Base-by-base conservation (phyloP, 2,329 filamentous ascomycete genomes). In the Claviceps purpurea region DNA sequence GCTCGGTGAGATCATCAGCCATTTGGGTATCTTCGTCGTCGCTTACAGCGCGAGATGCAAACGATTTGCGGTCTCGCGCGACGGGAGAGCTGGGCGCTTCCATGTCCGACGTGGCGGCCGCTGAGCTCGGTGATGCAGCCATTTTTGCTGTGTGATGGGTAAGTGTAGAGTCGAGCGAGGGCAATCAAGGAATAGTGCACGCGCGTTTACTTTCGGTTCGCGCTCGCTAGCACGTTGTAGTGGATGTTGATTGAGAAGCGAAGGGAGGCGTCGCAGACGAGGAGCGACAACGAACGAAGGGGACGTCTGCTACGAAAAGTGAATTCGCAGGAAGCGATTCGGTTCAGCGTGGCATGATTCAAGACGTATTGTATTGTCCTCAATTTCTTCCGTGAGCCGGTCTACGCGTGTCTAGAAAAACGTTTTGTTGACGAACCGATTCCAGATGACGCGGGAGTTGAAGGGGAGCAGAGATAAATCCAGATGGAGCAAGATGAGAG, bases 21-120 rank as follows among this genome's bases (percentile, higher is more conserved):
- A 71, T 70, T 24, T 62, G 65, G 11, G 67, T 66, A 57, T 74
- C 72, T 39, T 76, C 74, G 55, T 76, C 73, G 48, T 76, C 74
- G 52, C 69, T 70, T 54, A 60, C 63, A 54, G 63, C 66, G 60
- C 68, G 70, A 24, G 73, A 73, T 56, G 68, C 64, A 55, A 75
- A 74, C 3, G 73, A 76, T 59, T 74, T 74, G 58, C 60, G 60
- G 56, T 73, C 71, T 50, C 58, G 58, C 37, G 64, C 66, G 24
- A 58, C 64, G 22, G 74, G 74, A 8, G 74, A 77, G 59, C 72
- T 75, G 22, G 68, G 67, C 1, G 64, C 62, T 52, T 76, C 74
- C 38, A 66, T 60, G 51, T 76, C 74, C 47, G 73, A 75, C 58
- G 69, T 68, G 55, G 65, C 68, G 53, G 63, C 64, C 53, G 64